A percentile compares a stretch with the other conserved stretches of the same genome.
Evolutionary conservation across 108 stramenopile species (phyloP).

Genomic region (Craspedostauros australis): DNA sequence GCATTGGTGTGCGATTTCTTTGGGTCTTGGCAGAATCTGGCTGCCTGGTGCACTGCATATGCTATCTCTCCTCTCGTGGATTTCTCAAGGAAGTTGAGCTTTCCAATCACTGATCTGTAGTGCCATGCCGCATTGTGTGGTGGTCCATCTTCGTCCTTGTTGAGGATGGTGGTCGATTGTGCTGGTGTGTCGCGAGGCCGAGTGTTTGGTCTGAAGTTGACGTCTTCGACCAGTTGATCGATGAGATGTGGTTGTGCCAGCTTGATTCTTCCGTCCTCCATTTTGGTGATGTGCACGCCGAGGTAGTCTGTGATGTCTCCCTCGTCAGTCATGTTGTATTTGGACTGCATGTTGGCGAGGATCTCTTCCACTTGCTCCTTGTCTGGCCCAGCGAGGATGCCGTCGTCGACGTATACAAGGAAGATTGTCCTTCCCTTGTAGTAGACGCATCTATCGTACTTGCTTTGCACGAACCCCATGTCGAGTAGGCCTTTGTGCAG

Average conservation of each 20-base stretch:
- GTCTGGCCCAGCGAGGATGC: conserved; percentile 15
- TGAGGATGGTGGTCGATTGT: too few relatives aligned
- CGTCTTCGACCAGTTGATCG: conserved; percentile 20
- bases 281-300: conserved; percentile 20
- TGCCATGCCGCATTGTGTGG: neutral
- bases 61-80: conserved; percentile 30
- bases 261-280: conserved; percentile 21
- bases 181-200: too few relatives aligned
- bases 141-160: neutral
- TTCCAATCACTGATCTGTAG: conserved; percentile 31
- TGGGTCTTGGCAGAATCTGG: conserved; percentile 20
- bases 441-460: conserved; percentile 39
- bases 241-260: conserved; percentile 44
- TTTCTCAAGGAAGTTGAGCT: conserved; percentile 33
- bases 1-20: conserved; percentile 27
- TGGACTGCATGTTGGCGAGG: conserved; percentile 16
- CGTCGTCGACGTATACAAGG: conserved; percentile 30
- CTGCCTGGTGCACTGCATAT: conserved; percentile 32
- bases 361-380: conserved; percentile 9
- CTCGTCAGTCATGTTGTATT: conserved; percentile 22
- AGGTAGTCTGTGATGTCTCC: conserved; percentile 31
- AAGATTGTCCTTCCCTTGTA: conserved; percentile 23
- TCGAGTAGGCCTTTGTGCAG: conserved; percentile 17
- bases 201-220: too few relatives aligned
- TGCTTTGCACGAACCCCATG: conserved; percentile 23